Base-by-base conservation (phyloP, 495 filamentous ascomycete species). In the Mytilinidion resinicola region DNA sequence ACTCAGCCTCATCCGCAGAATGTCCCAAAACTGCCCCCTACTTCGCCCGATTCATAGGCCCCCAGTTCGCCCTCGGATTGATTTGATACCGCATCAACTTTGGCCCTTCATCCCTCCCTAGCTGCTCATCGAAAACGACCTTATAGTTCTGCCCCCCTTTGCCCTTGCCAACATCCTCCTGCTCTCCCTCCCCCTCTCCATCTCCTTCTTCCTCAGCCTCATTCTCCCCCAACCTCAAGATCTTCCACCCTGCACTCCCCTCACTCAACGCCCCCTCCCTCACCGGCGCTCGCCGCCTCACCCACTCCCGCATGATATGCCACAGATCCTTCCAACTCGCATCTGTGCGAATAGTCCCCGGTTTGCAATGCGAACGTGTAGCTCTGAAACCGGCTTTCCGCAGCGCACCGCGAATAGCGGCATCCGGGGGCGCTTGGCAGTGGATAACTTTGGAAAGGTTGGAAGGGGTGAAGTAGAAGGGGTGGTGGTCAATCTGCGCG, bases 291-390 rank as follows among this genome's bases (percentile, higher is more conserved):
- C 84, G 86, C 62, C 93, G 91, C 39, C 85, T 77, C 2, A 83
- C 77, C 92, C 92, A 98, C 73, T 95, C 88, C 36, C 88, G 78
- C 85, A 97, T 96, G 34, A 97, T 78, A 61, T 96, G 86, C 93
- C 93, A 97, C 43, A 97, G 79, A 3, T 89, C 81, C 3, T 73
- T 75, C 90, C 91, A 96, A 0, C 89, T 86, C 10, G 93, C 93
- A 71, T 96, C 84, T 0, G 95, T 97, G 69, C 88, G 89, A 60
- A 96, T 82, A 57, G 85, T 88, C n/a, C 90, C 91, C 0, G 88
- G 80, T 63, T 90, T 92, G 53, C 88, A 84, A 65, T 98, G 93
- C 56, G 86, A 92, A 56, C 92, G 82, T 1, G 86, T 88, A 10
- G 84, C 84, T 42, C 81, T 78, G 67, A 96, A 96, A 11, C 91